These are phyloP conservation scores for Alternaria brassicae DNA, from an alignment of 2,329 filamentous ascomycete genomes.

Conservation along the genomic window DNA sequence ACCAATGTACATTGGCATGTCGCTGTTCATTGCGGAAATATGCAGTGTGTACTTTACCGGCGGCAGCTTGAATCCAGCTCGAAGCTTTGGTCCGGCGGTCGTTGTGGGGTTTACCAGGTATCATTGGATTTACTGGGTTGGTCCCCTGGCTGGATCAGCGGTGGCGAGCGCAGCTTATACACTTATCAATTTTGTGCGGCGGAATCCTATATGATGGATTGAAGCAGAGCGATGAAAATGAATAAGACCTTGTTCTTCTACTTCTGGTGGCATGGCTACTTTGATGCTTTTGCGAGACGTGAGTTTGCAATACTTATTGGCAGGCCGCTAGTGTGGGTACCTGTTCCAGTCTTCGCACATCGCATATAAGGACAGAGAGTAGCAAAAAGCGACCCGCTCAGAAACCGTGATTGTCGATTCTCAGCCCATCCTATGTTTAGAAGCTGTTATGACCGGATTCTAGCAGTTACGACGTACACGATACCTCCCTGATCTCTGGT, in stretches of 20 bases:
- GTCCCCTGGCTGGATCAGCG: slow-evolving; percentile 50
- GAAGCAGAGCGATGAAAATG: slow-evolving; percentile 11
- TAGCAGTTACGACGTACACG: no score
- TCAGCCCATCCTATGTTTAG: no score
- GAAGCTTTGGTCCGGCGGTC: slow-evolving; percentile 56
- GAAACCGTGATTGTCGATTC: no score
- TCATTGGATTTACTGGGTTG: slow-evolving; percentile 51
- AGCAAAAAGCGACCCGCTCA: no score
- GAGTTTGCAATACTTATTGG: no score
- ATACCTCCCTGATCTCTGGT: no score
- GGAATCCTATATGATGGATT: not conserved
- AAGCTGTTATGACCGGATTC: no score
- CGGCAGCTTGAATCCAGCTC: slow-evolving; percentile 56
- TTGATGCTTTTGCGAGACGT: not conserved
- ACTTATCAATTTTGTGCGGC: slow-evolving; percentile 46
- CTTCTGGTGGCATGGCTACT: not conserved
- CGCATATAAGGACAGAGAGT: no score
- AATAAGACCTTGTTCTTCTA: not conserved
- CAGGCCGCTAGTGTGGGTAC: no score
- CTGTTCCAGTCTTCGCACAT: no score
- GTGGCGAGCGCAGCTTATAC: slow-evolving; percentile 58
- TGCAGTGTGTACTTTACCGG: slow-evolving; percentile 57
- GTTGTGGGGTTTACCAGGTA: slow-evolving; percentile 53
- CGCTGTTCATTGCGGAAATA: slow-evolving; percentile 68
- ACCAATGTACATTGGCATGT: slow-evolving; percentile 73